Evolutionary conservation across 2,329 filamentous ascomycete species (phyloP), one percentile per base, ranked within the genome.

Genomic region (Samsoniella hepiali): DNA sequence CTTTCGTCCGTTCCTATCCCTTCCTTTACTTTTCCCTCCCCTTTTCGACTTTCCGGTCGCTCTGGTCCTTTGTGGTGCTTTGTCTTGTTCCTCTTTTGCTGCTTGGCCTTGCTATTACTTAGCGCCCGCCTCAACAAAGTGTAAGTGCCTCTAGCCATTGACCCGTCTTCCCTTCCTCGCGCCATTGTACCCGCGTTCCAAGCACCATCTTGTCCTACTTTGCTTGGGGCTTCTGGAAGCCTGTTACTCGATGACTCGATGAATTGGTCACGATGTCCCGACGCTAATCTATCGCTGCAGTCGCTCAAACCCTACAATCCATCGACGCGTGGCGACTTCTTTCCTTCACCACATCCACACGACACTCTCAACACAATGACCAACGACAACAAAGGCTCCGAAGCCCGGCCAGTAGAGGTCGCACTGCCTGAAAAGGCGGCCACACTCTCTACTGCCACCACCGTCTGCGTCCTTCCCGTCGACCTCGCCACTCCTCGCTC

Each of bases 401-500:
- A 59, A 53, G 64, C 54, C 9, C 45, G 53, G 29, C 29, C 61
- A 11, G n/a, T 40, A 22, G 65, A 58, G 44, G 59, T 75, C 40
- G 47, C 67, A 29, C 59, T 70, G 8, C 74, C 74, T 49, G 72
- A 74, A 50, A 73, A 71, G 61, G 70, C 68, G 59, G 70, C 68
- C 32, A 69, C 71, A 44, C 67, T 73, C n/a, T 67, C 71, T 9
- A 69, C 66, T 44, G 67, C 68, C 27, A 67, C 68, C 10, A 70
- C 69, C 27, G 60, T 69, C 27, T 66, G 63, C 54, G 65, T 67
- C 4, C 67, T 67, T 13, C 63, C 69, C n/a, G 60, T 63, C 36
- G 67, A 70, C 34, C 22, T 31, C n/a, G 66, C 67, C n/a, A 80
- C 79, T 11, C 81, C 82, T 1, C 72, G 72, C 49, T 79, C 80